Conservation (phyloP, 306 rosid genomes). For the Sphenostylis stenocarpa region DNA sequence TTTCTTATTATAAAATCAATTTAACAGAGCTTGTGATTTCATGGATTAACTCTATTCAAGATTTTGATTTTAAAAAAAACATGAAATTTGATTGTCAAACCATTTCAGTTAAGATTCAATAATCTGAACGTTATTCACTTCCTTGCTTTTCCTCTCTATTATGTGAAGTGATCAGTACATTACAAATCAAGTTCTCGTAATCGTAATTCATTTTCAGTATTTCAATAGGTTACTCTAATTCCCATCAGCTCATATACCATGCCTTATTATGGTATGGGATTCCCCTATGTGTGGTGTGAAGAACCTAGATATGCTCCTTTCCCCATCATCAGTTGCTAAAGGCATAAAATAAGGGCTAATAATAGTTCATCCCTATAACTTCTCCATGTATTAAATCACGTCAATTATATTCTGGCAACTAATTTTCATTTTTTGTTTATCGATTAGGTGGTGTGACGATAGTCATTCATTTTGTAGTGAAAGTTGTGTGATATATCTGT, state of each 20-base stretch:
- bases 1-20: neutral
- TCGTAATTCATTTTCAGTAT: neutral
- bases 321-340: constrained; percentile 6
- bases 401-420: neutral
- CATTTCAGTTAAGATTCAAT: constrained; percentile 24
- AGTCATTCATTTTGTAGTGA: constrained; percentile 3
- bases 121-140: neutral
- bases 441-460: neutral
- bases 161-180: neutral
- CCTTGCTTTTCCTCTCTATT: neutral
- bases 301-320: neutral
- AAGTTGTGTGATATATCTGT: constrained; percentile 16
- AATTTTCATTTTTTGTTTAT: constrained; percentile 7
- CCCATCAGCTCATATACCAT: neutral
- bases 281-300: neutral
- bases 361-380: neutral
- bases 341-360: neutral
- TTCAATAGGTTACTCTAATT: neutral
- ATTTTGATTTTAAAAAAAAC: neutral
- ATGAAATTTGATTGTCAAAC: constrained; percentile 13
- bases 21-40: neutral
- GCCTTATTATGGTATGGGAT: neutral
- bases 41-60: neutral
- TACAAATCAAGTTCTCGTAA: neutral
- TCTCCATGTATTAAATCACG: neutral